Evolutionary conservation across 257 asterid genomes (phyloP), one percentile per base, ranked within the genome.

Genomic region (Solanum chiquidenum): DNA sequence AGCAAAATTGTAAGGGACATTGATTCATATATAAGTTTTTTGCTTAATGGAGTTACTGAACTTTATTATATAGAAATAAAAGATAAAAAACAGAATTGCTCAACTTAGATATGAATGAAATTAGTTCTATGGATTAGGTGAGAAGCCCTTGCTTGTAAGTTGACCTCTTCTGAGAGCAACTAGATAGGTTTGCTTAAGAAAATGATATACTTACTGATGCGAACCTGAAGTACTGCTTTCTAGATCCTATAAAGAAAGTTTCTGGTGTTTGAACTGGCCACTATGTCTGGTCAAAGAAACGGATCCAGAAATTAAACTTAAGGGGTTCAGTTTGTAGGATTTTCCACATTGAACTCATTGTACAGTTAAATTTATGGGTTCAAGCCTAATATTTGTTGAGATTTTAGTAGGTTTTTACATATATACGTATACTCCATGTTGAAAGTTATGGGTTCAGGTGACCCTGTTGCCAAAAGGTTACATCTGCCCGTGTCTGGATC

Each of bases 1-100:
- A 79, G 98, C 99, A 87, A 97, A 96, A 94, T 84, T 97, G 99
- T 97, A 87, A 95, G 96, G 49, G 86, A 18, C 25, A 86, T 68
- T 84, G 27, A 64, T 68, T 85, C 76, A 9, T 14, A 83, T 20
- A 13, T 35, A 12, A 27, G 9, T 58, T 52, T 20, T 68, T 27
- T 14, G 13, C 46, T 55, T 66, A 58, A n/a, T 49, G 14, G 90
- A 55, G 64, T 52, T 86, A 23, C 42, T 25, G 64, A 8, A 87
- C 68, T n/a, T 77, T 29, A 60, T 62, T 25, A 27, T 40, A 40
- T 31, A 38, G 49, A 64, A 58, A 25, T 75, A 73, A 21, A 72
- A 49, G 66, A 86, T 77, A 12, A 49, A 33, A 86, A 73, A 52
- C 29, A 52, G 49, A 73, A 38, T 86, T 49, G 33, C 35, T 55